A percentile compares a stretch with the other conserved stretches of the same genome.
These are phyloP conservation scores for Podospora australis DNA, from an alignment of 495 filamentous ascomycete genomes.

Conservation along the genomic window DNA sequence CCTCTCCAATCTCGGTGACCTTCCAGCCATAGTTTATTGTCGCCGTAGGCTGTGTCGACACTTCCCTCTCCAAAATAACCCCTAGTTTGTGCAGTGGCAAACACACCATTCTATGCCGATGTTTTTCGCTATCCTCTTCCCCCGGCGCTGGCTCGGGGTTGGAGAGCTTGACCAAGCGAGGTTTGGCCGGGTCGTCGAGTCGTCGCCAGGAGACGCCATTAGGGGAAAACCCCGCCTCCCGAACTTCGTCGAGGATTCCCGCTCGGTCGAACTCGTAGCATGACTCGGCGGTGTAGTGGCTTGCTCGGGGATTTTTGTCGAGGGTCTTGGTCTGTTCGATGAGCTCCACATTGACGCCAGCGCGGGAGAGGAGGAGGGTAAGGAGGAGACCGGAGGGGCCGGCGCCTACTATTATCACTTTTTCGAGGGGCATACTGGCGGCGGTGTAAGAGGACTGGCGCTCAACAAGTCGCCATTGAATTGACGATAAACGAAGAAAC, in stretches of 20 bases:
- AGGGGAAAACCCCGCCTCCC: slow-evolving; percentile 33
- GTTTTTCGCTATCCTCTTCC: slow-evolving; percentile 27
- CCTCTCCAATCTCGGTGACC: slow-evolving; percentile 37
- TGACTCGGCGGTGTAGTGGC: slow-evolving; percentile 44
- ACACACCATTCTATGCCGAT: slow-evolving; percentile 41
- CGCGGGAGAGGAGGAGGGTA: slow-evolving; percentile 46
- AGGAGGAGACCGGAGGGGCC: slow-evolving; percentile 53
- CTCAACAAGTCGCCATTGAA: background rate
- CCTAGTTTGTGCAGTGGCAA: slow-evolving; percentile 43
- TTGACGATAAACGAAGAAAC: background rate
- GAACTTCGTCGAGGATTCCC: slow-evolving; percentile 43
- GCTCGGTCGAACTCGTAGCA: slow-evolving; percentile 41
- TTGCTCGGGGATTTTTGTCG: slow-evolving; percentile 50
- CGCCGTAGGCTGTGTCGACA: slow-evolving; percentile 4
- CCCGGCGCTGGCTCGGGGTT: slow-evolving; percentile 28
- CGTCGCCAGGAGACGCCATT: slow-evolving; percentile 44
- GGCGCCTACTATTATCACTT: slow-evolving; percentile 49
- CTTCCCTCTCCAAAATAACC: slow-evolving; percentile 14
- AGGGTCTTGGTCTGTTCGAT: slow-evolving; percentile 45
- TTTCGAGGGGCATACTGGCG: background rate
- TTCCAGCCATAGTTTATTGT: slow-evolving; percentile 24
- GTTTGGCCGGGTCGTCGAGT: slow-evolving; percentile 28
- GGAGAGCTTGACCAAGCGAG: background rate
- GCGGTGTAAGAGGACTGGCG: background rate
- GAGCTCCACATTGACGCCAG: slow-evolving; percentile 46